A percentile compares a stretch with the other conserved stretches of the same genome.
phyloP scores from a whole-genome alignment of 1,139 yeast genomes.

The Suzukiozyma palmioleophila region DNA sequence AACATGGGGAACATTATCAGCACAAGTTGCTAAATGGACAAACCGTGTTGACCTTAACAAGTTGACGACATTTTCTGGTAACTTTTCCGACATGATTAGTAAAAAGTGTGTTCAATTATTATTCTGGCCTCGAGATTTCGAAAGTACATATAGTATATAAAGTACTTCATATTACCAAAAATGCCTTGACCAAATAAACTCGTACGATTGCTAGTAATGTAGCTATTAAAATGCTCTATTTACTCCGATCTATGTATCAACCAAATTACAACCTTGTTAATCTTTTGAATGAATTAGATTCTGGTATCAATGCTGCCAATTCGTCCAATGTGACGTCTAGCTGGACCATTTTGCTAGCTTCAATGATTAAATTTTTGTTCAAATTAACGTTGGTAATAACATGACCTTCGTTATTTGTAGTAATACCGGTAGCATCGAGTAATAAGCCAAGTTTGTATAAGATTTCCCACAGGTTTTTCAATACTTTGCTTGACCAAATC shows the following conservation, averaged over 20 bases:
- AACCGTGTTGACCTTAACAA: slow-evolving; percentile 58
- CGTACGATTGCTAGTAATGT: too few species aligned
- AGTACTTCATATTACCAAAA: too few species aligned
- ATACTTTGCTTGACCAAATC: slow-evolving; percentile 44
- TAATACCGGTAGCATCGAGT: slow-evolving; percentile 29
- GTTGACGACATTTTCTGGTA: slow-evolving; percentile 54
- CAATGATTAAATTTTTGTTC: slow-evolving; percentile 29
- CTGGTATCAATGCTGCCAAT: slow-evolving; percentile 28
- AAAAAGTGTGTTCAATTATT: background rate
- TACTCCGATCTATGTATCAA: too few species aligned
- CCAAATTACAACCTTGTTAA: slow-evolving; percentile 23
- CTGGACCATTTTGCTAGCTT: slow-evolving; percentile 46
- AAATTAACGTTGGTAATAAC: slow-evolving; percentile 26
- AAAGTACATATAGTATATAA: background rate
- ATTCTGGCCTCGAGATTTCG: background rate
- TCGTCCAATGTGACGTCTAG: slow-evolving; percentile 46
- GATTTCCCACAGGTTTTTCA: slow-evolving; percentile 54
- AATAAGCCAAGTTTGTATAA: slow-evolving; percentile 35
- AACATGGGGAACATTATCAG: slow-evolving; percentile 70
- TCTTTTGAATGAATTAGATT: slow-evolving; percentile 26
- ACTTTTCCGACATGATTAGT: slow-evolving; percentile 16
- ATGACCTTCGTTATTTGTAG: slow-evolving; percentile 32
- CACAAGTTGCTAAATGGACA: slow-evolving; percentile 78
- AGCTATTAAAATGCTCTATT: too few species aligned
- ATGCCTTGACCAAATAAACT: too few species aligned